phyloP scores from a whole-genome alignment of 2,329 filamentous ascomycete species.

The Neofusicoccum cordaticola region DNA sequence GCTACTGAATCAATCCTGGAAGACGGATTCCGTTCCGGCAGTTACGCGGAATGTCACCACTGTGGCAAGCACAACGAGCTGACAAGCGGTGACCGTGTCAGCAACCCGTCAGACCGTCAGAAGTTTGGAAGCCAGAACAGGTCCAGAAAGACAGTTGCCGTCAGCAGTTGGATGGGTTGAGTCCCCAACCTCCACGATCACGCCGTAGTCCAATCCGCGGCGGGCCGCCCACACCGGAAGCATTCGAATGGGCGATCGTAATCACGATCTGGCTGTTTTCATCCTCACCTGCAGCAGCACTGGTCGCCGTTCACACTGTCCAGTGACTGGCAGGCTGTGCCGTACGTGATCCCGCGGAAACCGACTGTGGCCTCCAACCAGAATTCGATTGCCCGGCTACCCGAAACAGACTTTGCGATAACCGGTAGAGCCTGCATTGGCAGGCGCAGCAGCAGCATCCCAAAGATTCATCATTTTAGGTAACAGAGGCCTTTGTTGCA shows the following conservation, averaged over 20 bases:
- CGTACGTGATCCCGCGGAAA: constrained; percentile 2
- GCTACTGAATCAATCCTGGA: background rate
- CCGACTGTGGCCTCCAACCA: constrained; percentile 7
- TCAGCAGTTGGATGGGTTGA: background rate
- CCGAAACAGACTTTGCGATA: constrained; percentile 11
- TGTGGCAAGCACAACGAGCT: background rate
- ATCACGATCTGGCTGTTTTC: constrained; percentile 3
- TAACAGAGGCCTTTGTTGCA: background rate
- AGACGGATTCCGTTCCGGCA: background rate
- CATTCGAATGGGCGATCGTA: background rate
- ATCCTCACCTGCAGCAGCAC: constrained; percentile 1
- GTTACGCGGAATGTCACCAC: background rate
- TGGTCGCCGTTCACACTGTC: background rate
- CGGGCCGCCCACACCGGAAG: background rate
- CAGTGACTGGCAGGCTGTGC: background rate
- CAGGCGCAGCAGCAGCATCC: background rate
- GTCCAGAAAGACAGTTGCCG: background rate
- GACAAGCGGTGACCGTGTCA: background rate
- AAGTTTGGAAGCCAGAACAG: background rate
- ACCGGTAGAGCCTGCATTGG: constrained; percentile 1
- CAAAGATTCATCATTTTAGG: background rate
- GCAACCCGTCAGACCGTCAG: background rate
- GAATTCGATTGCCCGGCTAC: background rate
- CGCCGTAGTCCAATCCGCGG: background rate
- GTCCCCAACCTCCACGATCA: background rate